phyloP scores from a whole-genome alignment of 139 green algal species.

The Asterochloris erici region DNA sequence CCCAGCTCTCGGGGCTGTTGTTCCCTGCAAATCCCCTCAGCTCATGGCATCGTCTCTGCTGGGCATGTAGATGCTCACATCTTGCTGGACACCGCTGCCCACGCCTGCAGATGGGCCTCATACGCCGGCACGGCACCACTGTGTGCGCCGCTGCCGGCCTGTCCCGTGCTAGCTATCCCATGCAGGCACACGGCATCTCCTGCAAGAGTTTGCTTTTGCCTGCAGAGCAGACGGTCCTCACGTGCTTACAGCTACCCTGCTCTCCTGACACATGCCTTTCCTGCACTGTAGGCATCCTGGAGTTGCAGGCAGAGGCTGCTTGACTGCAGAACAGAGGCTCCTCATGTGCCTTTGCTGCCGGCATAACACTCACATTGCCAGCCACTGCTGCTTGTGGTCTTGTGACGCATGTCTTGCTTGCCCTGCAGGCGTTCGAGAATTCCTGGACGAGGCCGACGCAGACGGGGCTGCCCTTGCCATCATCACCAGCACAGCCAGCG shows the following conservation, averaged over 20 bases:
- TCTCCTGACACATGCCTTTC: neutral
- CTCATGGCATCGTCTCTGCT: neutral
- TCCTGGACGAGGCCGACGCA: constrained; percentile 39
- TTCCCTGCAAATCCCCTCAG: neutral
- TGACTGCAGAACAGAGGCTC: neutral
- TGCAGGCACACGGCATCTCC: neutral
- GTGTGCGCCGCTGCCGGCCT: neutral
- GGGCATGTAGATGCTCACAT: neutral
- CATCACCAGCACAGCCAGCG: constrained; percentile 15
- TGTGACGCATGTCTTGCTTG: neutral
- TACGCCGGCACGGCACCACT: neutral
- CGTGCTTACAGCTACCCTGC: neutral
- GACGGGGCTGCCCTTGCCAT: constrained; percentile 24
- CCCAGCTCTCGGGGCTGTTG: neutral
- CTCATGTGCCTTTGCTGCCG: too few relatives aligned
- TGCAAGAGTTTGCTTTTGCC: neutral
- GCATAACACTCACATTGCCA: neutral
- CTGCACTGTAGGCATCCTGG: neutral
- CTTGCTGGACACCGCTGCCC: neutral
- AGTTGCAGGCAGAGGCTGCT: neutral
- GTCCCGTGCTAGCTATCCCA: neutral
- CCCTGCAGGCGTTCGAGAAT: constrained; percentile 8
- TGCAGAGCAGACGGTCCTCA: neutral
- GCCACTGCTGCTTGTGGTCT: neutral
- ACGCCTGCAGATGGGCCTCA: neutral